Percentiles rank a stretch among this genome's conserved stretches.
phyloP scores from a whole-genome alignment of 495 filamentous ascomycete genomes.

The Aspergillus indologenus region DNA sequence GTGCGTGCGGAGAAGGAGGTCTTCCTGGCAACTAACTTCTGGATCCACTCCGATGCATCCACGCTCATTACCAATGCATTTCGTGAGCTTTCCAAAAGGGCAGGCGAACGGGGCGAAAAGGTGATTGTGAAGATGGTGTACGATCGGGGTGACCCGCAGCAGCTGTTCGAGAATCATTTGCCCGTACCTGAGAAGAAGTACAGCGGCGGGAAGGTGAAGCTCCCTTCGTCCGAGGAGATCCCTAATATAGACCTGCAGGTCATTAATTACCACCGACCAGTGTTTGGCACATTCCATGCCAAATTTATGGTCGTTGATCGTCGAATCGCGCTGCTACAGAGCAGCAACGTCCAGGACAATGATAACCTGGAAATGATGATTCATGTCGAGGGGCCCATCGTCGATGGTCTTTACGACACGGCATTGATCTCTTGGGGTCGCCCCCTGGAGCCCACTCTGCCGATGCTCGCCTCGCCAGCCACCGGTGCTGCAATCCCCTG shows the following conservation, averaged over 20 bases:
- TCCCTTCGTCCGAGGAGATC: conserved; percentile 61
- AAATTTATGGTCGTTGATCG: conserved; percentile 78
- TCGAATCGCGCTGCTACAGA: conserved; percentile 62
- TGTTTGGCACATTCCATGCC: conserved; percentile 72
- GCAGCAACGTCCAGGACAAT: conserved; percentile 77
- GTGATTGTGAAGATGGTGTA: conserved; percentile 72
- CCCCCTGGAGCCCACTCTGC: conserved; percentile 58
- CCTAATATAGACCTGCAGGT: conserved; percentile 70
- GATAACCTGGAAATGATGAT: conserved; percentile 78
- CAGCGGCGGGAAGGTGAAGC: conserved; percentile 49
- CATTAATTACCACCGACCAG: conserved; percentile 68
- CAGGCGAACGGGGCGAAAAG: conserved; percentile 54
- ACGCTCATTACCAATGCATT: conserved; percentile 66
- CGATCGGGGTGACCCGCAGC: conserved; percentile 64
- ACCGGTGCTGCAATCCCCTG: conserved; percentile 30
- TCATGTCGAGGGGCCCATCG: conserved; percentile 73
- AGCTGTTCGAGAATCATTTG: conserved; percentile 62
- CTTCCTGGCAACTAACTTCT: conserved; percentile 71
- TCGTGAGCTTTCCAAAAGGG: conserved; percentile 62
- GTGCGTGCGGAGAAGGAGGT: conserved; percentile 69
- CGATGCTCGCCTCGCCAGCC: conserved; percentile 52
- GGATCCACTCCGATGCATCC: conserved; percentile 65
- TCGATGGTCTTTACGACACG: conserved; percentile 71
- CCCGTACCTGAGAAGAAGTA: conserved; percentile 56
- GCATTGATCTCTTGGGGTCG: conserved; percentile 70